Conservation (phyloP, 495 filamentous ascomycete species). For the Trichoderma gamsii region DNA sequence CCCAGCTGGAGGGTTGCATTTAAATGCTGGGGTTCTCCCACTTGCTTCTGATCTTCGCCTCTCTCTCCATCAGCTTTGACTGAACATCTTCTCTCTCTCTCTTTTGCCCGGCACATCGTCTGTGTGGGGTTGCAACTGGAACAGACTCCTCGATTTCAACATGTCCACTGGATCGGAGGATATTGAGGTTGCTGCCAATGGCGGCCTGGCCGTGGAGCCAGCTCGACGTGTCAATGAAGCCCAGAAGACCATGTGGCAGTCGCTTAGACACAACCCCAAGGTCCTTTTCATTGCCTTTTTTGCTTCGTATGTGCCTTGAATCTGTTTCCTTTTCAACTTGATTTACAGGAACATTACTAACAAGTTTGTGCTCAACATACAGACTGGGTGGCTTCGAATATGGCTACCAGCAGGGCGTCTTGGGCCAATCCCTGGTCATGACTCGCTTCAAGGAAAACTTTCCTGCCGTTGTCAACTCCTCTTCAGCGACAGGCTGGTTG, state of each 20-base stretch:
- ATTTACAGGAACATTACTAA: neutral
- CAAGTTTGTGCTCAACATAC: neutral
- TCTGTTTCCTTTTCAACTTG: neutral
- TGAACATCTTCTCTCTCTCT: neutral
- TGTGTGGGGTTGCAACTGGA: neutral
- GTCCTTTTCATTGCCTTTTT: slow-evolving; percentile 40
- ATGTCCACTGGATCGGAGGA: slow-evolving; percentile 7
- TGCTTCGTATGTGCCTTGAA: slow-evolving; percentile 29
- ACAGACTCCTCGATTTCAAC: neutral
- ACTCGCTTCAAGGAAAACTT: slow-evolving; percentile 38
- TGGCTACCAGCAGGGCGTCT: slow-evolving; percentile 43
- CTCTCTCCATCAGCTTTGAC: neutral
- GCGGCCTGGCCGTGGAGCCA: slow-evolving; percentile 13
- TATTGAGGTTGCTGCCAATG: slow-evolving; percentile 12
- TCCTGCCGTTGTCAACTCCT: slow-evolving; percentile 35
- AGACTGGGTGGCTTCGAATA: slow-evolving; percentile 43
- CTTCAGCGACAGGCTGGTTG: slow-evolving; percentile 38
- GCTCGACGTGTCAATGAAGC: neutral
- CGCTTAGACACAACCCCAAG: slow-evolving; percentile 33
- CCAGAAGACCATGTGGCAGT: slow-evolving; percentile 30
- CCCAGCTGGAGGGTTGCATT: neutral
- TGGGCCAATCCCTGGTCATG: slow-evolving; percentile 41
- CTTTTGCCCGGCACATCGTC: neutral
- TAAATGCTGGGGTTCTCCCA: slow-evolving; percentile 2
- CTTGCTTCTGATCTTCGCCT: neutral